Base-by-base conservation (phyloP, 2,329 filamentous ascomycete species). In the Fusarium keratoplasticum region DNA sequence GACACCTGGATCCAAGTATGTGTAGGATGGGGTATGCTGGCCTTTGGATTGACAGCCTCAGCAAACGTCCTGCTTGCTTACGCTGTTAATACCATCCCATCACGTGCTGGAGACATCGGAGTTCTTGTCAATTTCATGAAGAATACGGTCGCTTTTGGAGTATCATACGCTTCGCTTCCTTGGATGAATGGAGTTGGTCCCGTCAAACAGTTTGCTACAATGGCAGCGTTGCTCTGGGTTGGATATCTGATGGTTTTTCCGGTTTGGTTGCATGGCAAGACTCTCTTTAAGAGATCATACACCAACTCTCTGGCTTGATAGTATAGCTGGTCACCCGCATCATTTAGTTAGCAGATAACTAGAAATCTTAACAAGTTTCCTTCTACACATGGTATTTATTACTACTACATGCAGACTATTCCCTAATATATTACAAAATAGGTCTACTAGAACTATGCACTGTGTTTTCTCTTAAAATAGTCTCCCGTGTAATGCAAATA, bases 41-140 rank as follows among this genome's bases (percentile, higher is more conserved):
- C 50, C 44, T 42, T 64, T 27, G 61, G 61, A 6, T 20, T 64
- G 7, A 64, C 61, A 33, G 40, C 50, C 6, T 64, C 61, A 18
- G 61, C 61, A 11, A 64, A 64, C 9, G 61, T 64, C 20, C 16
- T 64, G 16, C 61, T 64, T 31, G 40, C 61, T 29, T 64, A 64
- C n/a, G 35, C 61, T 35, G 61, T 64, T 10, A 38, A 58, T 13
- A 58, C 33, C 22, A 38, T 58, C n/a, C 61, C 61, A 31, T 35
- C 61, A 29, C 35, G 52, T 7, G 61, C 61, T 2, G 50, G 36
- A 42, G 33, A 64, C 22, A 64, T 64, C 10, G 61, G 61, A 9
- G 61, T 42, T 9, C 52, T 64, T 27, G 52, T 57, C 25, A 64
- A 64, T 16, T 25, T 64, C 33, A 47, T 42, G 35, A 64, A 64